Evolutionary conservation across 805 yeast species (phyloP), one percentile per base, ranked within the genome.

Genomic region (Saccharomycopsis fodiens): DNA sequence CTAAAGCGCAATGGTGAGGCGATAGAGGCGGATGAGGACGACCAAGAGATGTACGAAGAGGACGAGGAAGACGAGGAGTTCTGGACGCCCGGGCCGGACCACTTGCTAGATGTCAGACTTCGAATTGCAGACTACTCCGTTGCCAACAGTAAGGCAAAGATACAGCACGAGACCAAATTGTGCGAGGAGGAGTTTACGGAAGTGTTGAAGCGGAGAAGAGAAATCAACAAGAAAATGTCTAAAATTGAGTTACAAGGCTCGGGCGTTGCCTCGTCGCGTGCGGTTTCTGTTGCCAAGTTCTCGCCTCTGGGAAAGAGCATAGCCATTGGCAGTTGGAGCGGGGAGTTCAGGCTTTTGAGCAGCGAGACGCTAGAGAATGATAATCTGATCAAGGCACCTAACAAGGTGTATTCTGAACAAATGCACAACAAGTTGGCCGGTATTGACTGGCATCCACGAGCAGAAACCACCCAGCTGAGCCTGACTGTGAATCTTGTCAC

Each of bases 291-390:
- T 2, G 75, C 80, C 1, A 55, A 75, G 4, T 67, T 75, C 47
- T 67, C 77, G 3, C 61, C 65, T 0, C 57, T 65, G 42, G 59
- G 65, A 3, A 36, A 55, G 1, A 42, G 51, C 2, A 60, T 85
- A 2, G 82, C 86, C 0, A 67, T 78, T 12, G 93, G 88, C 0
- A 83, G 93, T 31, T 91, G 97, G 97, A 76, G 80, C 51, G 97
- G 97, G 3, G 68, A 69, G 22, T 54, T 86, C 3, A 72, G 70
- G 50, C 51, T 85, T 1, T 35, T 82, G n/a, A 60, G 72, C 38
- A 53, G 60, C 2, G 55, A 61, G 0, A 59, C 70, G 2, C 60
- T 82, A 35, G 61, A 63, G 16, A 48, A 59, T 6, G 13, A 43
- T 6, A 41, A 48, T 6, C 46, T 55, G 5, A 57, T 53, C 4